Conservation (phyloP, 2,329 filamentous ascomycete species). For the Alternaria sp. region DNA sequence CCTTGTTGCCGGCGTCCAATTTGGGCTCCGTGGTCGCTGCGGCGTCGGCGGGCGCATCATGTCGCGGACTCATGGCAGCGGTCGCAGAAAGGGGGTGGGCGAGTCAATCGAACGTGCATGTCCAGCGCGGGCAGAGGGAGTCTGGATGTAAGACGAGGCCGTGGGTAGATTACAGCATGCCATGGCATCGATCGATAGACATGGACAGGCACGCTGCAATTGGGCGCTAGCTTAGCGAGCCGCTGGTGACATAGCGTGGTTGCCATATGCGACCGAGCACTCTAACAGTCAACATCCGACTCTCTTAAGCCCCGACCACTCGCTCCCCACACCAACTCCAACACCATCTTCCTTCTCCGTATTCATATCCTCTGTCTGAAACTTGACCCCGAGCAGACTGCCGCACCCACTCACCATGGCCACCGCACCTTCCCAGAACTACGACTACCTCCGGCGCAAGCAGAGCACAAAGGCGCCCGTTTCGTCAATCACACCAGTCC, state of each 20-base stretch:
- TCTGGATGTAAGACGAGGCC: conserved; percentile 5
- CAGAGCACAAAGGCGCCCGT: conserved; percentile 56
- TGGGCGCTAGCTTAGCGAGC: conserved; percentile 19
- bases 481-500: conserved; percentile 45
- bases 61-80: conserved; percentile 38
- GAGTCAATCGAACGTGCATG: conserved; percentile 21
- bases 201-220: conserved; percentile 13
- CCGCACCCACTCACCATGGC: conserved; percentile 28
- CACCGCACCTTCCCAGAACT: conserved; percentile 53
- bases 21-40: conserved; percentile 25
- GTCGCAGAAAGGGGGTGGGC: conserved; percentile 20
- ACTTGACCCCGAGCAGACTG: conserved; percentile 9
- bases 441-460: conserved; percentile 68
- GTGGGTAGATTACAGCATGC: background rate
- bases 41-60: conserved; percentile 25
- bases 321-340: conserved; percentile 20
- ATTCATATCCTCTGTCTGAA: conserved; percentile 35
- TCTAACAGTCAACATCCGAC: conserved; percentile 29
- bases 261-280: conserved; percentile 28
- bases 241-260: conserved; percentile 20
- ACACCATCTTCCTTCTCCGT: conserved; percentile 29
- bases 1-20: conserved; percentile 78
- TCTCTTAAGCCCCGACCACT: conserved; percentile 28
- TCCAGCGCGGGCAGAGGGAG: conserved; percentile 13
- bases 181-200: background rate